phyloP scores from a whole-genome alignment of 371 early-diverging fungal species.

The Basidiobolus meristosporus region DNA sequence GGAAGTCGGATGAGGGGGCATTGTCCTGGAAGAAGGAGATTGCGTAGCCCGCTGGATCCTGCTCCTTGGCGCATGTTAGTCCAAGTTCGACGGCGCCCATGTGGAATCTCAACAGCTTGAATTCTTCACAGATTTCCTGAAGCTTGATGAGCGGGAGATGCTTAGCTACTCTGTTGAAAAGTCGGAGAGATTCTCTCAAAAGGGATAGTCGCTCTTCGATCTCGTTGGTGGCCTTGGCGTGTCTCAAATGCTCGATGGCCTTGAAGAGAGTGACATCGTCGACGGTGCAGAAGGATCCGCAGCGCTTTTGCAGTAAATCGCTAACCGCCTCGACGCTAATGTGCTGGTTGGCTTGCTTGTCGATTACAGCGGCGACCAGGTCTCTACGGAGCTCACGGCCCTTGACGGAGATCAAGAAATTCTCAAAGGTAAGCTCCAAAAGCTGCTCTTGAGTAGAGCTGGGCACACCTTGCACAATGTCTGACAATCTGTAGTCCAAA shows the following conservation, averaged over 20 bases:
- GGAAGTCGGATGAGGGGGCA: constrained; percentile 1
- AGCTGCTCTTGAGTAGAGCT: constrained; percentile 14
- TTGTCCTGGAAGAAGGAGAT: background rate
- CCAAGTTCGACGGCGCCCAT: constrained; percentile 41
- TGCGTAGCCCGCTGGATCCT: background rate
- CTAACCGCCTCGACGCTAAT: constrained; percentile 24
- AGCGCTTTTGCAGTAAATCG: constrained; percentile 32
- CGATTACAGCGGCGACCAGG: constrained; percentile 48
- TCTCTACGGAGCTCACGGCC: constrained; percentile 43
- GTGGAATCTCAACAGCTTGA: constrained; percentile 23
- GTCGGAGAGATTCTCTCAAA: constrained; percentile 30
- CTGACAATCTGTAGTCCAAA: constrained; percentile 39
- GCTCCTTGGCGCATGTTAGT: constrained; percentile 31
- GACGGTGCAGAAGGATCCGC: constrained; percentile 48
- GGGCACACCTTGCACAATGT: constrained; percentile 9
- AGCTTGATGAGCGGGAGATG: constrained; percentile 28
- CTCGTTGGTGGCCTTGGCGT: constrained; percentile 7
- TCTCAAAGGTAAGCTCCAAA: constrained; percentile 27
- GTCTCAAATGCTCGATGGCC: constrained; percentile 27
- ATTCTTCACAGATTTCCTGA: constrained; percentile 27
- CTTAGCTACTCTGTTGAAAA: constrained; percentile 24
- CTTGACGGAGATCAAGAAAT: constrained; percentile 27
- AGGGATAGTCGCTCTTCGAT: constrained; percentile 2
- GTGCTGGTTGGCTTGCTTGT: constrained; percentile 34
- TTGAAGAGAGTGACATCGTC: constrained; percentile 57